A percentile compares a stretch with the other conserved stretches of the same genome.
These are phyloP conservation scores for Erodium trifolium DNA, from an alignment of 441 rosid genomes.

Conservation along the genomic window DNA sequence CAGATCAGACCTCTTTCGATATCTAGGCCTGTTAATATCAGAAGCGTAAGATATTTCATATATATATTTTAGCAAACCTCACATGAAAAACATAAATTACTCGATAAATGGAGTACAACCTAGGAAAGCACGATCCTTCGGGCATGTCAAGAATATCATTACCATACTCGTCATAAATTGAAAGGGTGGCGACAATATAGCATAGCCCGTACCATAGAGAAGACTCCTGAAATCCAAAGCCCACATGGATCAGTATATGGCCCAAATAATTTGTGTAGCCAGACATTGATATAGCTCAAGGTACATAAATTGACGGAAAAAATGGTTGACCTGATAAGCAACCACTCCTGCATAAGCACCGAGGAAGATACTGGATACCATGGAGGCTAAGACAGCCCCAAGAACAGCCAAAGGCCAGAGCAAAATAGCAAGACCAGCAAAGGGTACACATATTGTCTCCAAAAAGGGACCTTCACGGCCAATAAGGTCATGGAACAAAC, in stretches of 20 bases:
- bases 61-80: neutral
- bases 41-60: neutral
- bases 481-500: conserved; percentile 25
- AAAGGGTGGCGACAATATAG: conserved; percentile 19
- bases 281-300: too few relatives aligned
- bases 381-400: conserved; percentile 23
- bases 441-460: conserved; percentile 26
- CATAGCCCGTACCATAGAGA: conserved; percentile 22
- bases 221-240: conserved; percentile 19
- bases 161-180: conserved; percentile 25
- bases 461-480: conserved; percentile 29
- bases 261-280: neutral
- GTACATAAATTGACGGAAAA: neutral
- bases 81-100: neutral
- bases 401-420: conserved; percentile 28
- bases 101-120: conserved; percentile 2
- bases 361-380: conserved; percentile 23
- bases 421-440: conserved; percentile 26
- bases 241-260: neutral
- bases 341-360: conserved; percentile 25
- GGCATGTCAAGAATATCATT: conserved; percentile 26
- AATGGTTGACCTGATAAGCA: conserved; percentile 22
- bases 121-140: conserved; percentile 26
- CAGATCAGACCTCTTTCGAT: conserved; percentile 7
- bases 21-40: conserved; percentile 15